Evolutionary conservation across 306 rosid species (phyloP), one percentile per base, ranked within the genome.

Genomic region (Dryas drummondii): DNA sequence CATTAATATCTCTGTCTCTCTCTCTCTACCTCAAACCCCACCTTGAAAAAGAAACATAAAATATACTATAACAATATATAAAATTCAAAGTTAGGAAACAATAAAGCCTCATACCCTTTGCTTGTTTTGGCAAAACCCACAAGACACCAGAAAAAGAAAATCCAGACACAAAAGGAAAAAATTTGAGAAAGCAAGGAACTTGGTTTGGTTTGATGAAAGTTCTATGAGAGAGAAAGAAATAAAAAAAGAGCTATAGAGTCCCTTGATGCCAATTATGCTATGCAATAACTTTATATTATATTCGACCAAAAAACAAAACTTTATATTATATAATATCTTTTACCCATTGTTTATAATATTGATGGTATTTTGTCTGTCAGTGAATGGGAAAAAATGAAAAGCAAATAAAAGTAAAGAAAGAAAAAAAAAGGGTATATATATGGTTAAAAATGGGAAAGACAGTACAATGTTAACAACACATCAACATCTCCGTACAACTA

Each of bases 71-170:
- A 44, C 7, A 10, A 15, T 59, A 50, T 1, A 8, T 6, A 27
- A 37, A 55, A 15, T 8, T 52, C 47, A 40, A n/a, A 47, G 44
- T n/a, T n/a, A 3, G 50, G 48, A 7, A 53, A 67, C 65, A 44
- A 60, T 50, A 73, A 78, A 71, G 11, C 84, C 70, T 71, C 70
- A 74, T 78, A 44, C 27, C 12, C 56, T 62, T 89, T 87, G 71
- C 88, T 85, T 80, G 85, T 85, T 89, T 82, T 82, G 84, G 94
- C 64, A 85, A 79, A 88, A 78, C 42, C 45, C 22, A 80, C 17
- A 47, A 73, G 53, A 53, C 46, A 0, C 76, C 78, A 17, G 55
- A 59, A 80, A 56, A 56, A 49, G 53, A 73, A 78, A 58, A 17
- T 66, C 22, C 49, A 42, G 47, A 26, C n/a, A 48, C 45, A 49